phyloP scores from a whole-genome alignment of 2,329 filamentous ascomycete species.

The Apiospora rasikravindrae region DNA sequence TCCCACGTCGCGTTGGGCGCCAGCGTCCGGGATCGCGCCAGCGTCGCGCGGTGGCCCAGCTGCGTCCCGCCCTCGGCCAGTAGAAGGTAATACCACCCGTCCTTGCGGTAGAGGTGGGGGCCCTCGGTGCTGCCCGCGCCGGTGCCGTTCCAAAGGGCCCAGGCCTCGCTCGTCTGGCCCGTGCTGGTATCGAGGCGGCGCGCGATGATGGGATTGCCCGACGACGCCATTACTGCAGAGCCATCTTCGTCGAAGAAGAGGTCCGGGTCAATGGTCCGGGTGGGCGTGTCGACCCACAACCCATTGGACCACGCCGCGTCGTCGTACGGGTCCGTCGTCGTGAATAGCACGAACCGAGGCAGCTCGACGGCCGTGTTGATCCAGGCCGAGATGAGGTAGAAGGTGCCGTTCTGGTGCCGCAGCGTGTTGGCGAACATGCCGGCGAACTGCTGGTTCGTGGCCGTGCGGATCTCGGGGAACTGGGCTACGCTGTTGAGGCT shows the following conservation, averaged over 20 bases:
- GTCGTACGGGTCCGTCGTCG: conserved; percentile 17
- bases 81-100: conserved; percentile 49
- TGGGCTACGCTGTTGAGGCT: conserved; percentile 37
- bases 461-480: conserved; percentile 40
- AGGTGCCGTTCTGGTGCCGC: conserved; percentile 35
- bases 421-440: conserved; percentile 42
- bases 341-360: conserved; percentile 17
- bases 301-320: conserved; percentile 33
- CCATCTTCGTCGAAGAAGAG: conserved; percentile 28
- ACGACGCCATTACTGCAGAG: conserved; percentile 32
- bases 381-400: conserved; percentile 35
- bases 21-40: conserved; percentile 40
- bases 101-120: conserved; percentile 46
- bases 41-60: conserved; percentile 41
- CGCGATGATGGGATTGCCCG: conserved; percentile 16
- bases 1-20: conserved; percentile 42
- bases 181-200: conserved; percentile 23
- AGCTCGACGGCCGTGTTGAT: conserved; percentile 7
- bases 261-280: conserved; percentile 30
- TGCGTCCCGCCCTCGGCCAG: conserved; percentile 52
- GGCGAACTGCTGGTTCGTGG: conserved; percentile 26
- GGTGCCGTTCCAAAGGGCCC: conserved; percentile 39
- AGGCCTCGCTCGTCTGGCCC: conserved; percentile 24
- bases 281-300: conserved; percentile 39
- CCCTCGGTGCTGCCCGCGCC: conserved; percentile 42